These are phyloP conservation scores for Spencermartinsiella ligniputridi DNA, from an alignment of 1,139 yeast genomes.

Conservation along the genomic window DNA sequence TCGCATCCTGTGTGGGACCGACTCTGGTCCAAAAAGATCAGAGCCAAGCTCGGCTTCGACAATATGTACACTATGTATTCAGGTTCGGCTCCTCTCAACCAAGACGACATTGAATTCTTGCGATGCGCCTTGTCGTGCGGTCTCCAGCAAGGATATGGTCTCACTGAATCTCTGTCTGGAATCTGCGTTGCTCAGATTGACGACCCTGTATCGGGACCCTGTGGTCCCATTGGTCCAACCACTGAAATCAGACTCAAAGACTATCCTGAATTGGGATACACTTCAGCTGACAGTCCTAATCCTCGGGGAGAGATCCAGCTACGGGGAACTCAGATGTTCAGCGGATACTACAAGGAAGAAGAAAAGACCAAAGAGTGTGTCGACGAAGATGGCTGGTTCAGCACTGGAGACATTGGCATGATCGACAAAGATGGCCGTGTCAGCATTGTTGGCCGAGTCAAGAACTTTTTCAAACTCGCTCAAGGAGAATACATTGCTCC, in stretches of 20 bases:
- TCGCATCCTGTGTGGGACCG: conserved; percentile 43
- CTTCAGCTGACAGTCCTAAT: conserved; percentile 44
- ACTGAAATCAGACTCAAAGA: conserved; percentile 59
- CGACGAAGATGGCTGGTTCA: conserved; percentile 69
- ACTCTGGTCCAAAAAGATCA: conserved; percentile 47
- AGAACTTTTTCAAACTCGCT: conserved; percentile 74
- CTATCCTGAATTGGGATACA: conserved; percentile 65
- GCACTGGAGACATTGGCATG: conserved; percentile 69
- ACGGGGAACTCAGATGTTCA: conserved; percentile 64
- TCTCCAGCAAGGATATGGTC: conserved; percentile 69
- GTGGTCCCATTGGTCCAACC: conserved; percentile 55
- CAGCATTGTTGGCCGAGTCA: conserved; percentile 65
- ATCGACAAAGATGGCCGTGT: conserved; percentile 54
- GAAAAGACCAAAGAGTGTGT: conserved; percentile 50
- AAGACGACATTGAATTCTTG: conserved; percentile 55
- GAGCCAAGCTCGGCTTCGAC: conserved; percentile 55
- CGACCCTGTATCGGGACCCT: conserved; percentile 48
- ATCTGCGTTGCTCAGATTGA: conserved; percentile 45
- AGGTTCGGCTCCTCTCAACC: conserved; percentile 75
- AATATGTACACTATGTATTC: conserved; percentile 43
- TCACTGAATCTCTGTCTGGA: conserved; percentile 74
- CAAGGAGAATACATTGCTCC: conserved; percentile 84
- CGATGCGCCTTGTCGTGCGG: conserved; percentile 59
- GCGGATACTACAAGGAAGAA: conserved; percentile 55
- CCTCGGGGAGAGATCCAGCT: conserved; percentile 58